Evolutionary conservation across 2,329 filamentous ascomycete genomes (phyloP).

Genomic region (Sclerotinia glacialis): DNA sequence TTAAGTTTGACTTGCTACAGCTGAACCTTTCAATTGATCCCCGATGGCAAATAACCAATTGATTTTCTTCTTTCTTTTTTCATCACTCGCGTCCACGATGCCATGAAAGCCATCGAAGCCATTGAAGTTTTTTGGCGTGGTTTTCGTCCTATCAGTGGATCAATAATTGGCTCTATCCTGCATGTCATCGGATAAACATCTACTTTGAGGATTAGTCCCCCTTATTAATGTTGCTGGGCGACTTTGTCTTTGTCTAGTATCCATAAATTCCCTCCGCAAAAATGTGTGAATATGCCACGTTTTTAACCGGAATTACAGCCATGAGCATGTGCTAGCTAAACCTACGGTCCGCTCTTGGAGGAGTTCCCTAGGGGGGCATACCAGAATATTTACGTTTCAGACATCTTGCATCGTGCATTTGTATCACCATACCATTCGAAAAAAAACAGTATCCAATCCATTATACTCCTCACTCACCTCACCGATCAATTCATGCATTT

Average conservation of each 20-base stretch:
- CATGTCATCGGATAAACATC: background rate
- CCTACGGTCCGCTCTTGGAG: background rate
- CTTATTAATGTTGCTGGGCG: background rate
- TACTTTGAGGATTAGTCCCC: conserved; percentile 10
- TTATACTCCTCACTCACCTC: background rate
- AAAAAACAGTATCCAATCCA: background rate
- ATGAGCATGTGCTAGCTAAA: no score
- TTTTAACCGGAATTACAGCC: background rate
- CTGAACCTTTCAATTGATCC: background rate
- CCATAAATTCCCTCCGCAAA: no score
- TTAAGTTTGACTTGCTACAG: background rate
- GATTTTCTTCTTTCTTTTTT: no score
- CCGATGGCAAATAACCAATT: background rate
- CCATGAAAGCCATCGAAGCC: background rate
- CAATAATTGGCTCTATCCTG: background rate
- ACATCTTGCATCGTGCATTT: conserved; percentile 1
- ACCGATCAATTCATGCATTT: background rate
- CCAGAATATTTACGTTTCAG: background rate
- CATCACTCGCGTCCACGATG: background rate
- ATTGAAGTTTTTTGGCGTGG: background rate
- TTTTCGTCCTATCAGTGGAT: background rate
- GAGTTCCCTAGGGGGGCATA: background rate
- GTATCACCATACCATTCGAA: background rate
- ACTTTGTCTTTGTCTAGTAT: no score
- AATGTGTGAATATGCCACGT: no score